Percentiles rank a stretch among this genome's conserved stretches.
phyloP scores from a whole-genome alignment of 306 rosid genomes.

The Inga leiocalycina region DNA sequence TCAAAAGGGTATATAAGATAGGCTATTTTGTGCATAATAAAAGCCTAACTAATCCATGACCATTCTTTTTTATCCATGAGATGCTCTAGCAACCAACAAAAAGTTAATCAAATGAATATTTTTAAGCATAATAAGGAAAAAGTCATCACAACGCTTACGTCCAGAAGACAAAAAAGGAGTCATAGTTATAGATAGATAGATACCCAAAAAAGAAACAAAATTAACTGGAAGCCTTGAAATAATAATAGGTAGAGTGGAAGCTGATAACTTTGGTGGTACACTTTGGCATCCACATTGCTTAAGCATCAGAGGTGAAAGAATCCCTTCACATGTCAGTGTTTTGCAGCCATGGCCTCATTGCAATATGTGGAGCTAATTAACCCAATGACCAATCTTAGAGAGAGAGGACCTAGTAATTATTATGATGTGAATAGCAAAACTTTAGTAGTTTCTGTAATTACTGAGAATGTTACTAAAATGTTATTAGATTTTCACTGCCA shows the following conservation, averaged over 20 bases:
- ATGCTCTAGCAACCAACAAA: conserved; percentile 34
- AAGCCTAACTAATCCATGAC: conserved; percentile 21
- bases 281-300: conserved; percentile 34
- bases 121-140: conserved; percentile 28
- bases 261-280: conserved; percentile 33
- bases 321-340: conserved; percentile 15
- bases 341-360: conserved; percentile 2
- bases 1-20: conserved; percentile 15
- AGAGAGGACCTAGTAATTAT: neutral
- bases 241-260: neutral
- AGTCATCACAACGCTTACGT: conserved; percentile 30
- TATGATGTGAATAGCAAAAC: neutral
- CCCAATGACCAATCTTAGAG: neutral
- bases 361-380: conserved; percentile 6
- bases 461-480: neutral
- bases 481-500: neutral
- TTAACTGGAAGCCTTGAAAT: neutral
- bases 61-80: conserved; percentile 4
- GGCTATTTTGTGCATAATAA: conserved; percentile 22
- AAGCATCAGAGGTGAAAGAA: conserved; percentile 26
- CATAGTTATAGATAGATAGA: conserved; percentile 4
- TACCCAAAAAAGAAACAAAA: neutral
- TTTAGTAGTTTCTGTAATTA: neutral
- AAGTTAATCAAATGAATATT: conserved; percentile 39
- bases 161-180: conserved; percentile 28